Percentiles rank a stretch among this genome's conserved stretches.
Evolutionary conservation across 2,329 filamentous ascomycete genomes (phyloP).

Genomic region (Teratosphaeria destructans): DNA sequence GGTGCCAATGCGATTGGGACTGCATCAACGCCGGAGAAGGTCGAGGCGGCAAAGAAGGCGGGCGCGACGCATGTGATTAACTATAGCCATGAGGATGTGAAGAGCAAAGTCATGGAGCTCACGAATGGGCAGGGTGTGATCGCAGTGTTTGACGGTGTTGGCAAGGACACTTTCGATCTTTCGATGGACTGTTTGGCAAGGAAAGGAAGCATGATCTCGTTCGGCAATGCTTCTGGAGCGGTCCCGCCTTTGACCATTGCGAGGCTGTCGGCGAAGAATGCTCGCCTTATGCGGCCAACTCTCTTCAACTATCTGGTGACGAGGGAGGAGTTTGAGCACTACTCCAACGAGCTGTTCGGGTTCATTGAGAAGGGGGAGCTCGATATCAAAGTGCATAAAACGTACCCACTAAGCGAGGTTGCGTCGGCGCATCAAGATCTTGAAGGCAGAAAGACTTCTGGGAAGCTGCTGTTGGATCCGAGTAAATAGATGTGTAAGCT

Average conservation of each 20-base stretch:
- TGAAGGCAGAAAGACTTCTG: slow-evolving; percentile 70
- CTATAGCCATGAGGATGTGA: slow-evolving; percentile 51
- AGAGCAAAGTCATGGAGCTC: slow-evolving; percentile 52
- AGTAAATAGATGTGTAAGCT: slow-evolving; percentile 14
- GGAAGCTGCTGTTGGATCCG: slow-evolving; percentile 68
- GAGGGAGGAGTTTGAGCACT: slow-evolving; percentile 59
- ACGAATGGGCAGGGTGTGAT: slow-evolving; percentile 63
- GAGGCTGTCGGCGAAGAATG: slow-evolving; percentile 61
- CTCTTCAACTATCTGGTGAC: slow-evolving; percentile 61
- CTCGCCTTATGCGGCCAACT: slow-evolving; percentile 64
- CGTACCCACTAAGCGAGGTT: slow-evolving; percentile 66
- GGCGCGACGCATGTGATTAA: slow-evolving; percentile 66
- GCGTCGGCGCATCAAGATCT: slow-evolving; percentile 66
- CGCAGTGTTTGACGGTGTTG: slow-evolving; percentile 78
- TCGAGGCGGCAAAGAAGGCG: slow-evolving; percentile 55
- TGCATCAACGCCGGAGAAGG: slow-evolving; percentile 63
- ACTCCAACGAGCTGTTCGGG: slow-evolving; percentile 61
- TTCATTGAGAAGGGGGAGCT: slow-evolving; percentile 60
- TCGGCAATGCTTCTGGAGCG: slow-evolving; percentile 72
- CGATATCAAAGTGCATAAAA: slow-evolving; percentile 62
- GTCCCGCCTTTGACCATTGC: slow-evolving; percentile 58
- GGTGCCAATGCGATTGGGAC: slow-evolving; percentile 74
- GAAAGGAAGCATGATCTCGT: slow-evolving; percentile 69
- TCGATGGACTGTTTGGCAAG: slow-evolving; percentile 62
- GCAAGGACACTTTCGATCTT: slow-evolving; percentile 72